Evolutionary conservation across 2,329 filamentous ascomycete genomes (phyloP).

Genomic region (Diaporthe aspalathi): DNA sequence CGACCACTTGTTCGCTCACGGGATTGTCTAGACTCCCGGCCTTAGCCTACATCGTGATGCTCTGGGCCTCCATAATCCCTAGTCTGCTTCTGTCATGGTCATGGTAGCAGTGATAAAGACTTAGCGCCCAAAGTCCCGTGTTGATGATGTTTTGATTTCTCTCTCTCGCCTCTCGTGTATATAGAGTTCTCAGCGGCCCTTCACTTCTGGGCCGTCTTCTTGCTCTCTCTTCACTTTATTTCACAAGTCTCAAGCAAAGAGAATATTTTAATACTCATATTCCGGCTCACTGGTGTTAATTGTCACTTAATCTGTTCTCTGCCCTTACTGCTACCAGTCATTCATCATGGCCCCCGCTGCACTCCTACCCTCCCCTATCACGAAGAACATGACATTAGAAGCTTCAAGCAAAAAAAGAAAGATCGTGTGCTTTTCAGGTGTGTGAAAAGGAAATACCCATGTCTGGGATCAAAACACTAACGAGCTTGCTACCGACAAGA

Average conservation of each 20-base stretch:
- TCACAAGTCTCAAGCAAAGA: background rate
- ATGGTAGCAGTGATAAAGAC: background rate
- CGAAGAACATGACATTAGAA: conserved; percentile 46
- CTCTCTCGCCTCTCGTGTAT: background rate
- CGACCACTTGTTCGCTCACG: conserved; percentile 2
- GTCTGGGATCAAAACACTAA: background rate
- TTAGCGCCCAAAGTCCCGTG: background rate
- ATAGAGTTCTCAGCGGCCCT: background rate
- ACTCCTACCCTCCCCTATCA: too few species aligned
- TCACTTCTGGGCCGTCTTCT: background rate
- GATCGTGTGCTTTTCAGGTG: conserved; percentile 70
- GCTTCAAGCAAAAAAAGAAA: conserved; percentile 60
- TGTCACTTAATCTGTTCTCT: too few species aligned
- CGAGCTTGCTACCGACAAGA: conserved; percentile 53
- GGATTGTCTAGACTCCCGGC: background rate
- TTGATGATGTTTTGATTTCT: conserved; percentile 22
- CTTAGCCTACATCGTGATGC: conserved; percentile 24
- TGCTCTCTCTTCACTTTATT: background rate
- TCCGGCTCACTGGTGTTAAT: too few species aligned
- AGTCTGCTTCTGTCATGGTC: conserved; percentile 33
- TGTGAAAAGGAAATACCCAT: conserved; percentile 35
- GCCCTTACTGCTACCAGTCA: background rate
- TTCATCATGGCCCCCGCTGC: conserved; percentile 40
- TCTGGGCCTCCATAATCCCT: conserved; percentile 22
- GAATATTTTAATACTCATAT: background rate